Evolutionary conservation across 2,329 filamentous ascomycete genomes (phyloP).

Genomic region (Fusarium sp.): DNA sequence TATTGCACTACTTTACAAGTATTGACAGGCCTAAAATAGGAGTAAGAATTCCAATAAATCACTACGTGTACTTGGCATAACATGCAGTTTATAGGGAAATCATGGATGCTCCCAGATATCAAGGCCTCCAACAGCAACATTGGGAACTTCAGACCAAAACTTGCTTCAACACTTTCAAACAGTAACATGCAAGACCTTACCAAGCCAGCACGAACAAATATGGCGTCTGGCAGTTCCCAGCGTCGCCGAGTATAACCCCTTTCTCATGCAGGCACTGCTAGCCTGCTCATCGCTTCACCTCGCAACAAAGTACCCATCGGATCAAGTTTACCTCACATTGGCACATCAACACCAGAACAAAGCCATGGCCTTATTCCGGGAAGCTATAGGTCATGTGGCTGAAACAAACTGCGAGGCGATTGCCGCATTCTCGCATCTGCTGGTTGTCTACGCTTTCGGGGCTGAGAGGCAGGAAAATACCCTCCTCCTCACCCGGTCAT

Average conservation of each 20-base stretch:
- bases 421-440: conserved; percentile 12
- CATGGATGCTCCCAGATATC: not conserved
- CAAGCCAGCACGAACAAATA: not conserved
- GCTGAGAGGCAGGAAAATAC: not conserved
- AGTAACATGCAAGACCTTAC: conserved; percentile 4
- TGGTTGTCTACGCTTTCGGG: conserved; percentile 15
- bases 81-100: not conserved
- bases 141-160: not conserved
- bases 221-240: not conserved
- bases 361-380: conserved; percentile 14
- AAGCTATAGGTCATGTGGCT: not conserved
- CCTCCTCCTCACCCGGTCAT: not conserved
- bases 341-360: conserved; percentile 11
- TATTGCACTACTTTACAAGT: conserved; percentile 26
- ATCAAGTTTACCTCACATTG: not conserved
- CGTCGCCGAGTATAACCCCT: not conserved
- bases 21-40: not conserved
- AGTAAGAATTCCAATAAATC: not conserved
- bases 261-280: conserved; percentile 16
- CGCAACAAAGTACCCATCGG: not conserved
- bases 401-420: conserved; percentile 14
- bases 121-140: not conserved
- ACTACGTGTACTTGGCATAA: rapidly evolving
- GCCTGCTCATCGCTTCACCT: conserved; percentile 23
- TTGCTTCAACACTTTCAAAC: conserved; percentile 4